A percentile compares a stretch with the other conserved stretches of the same genome.
phyloP scores from a whole-genome alignment of 495 filamentous ascomycete genomes.

The Stereocaulon alpinum region DNA sequence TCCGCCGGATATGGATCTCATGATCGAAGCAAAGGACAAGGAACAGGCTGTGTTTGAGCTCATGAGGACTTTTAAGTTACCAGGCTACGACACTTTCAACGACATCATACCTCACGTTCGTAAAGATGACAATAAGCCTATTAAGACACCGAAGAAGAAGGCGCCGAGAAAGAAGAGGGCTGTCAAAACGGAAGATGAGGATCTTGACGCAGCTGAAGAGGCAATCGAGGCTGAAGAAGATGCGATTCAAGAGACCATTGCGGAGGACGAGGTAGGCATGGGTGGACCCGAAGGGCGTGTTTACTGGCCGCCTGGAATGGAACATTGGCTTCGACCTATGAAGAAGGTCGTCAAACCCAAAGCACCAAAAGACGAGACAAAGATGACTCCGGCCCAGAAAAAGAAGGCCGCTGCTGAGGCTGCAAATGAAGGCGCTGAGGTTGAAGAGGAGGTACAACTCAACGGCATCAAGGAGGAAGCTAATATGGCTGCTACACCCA shows the following conservation, averaged over 20 bases:
- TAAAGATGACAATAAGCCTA: constrained; percentile 63
- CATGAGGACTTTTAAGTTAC: constrained; percentile 76
- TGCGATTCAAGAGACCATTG: constrained; percentile 32
- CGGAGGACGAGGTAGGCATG: constrained; percentile 72
- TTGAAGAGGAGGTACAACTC: constrained; percentile 21
- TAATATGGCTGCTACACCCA: constrained; percentile 6
- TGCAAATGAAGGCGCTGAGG: constrained; percentile 21
- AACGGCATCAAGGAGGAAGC: constrained; percentile 16
- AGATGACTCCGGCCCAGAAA: constrained; percentile 27
- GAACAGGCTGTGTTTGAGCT: constrained; percentile 95
- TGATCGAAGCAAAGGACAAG: constrained; percentile 99
- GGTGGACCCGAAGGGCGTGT: constrained; percentile 77
- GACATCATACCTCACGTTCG: constrained; percentile 71
- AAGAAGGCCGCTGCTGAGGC: constrained; percentile 23
- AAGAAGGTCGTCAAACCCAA: constrained; percentile 63
- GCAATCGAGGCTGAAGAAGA: constrained; percentile 29
- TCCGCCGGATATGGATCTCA: constrained; percentile 72
- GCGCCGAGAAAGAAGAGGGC: constrained; percentile 39
- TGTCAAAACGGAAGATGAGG: constrained; percentile 38
- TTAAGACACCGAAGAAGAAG: constrained; percentile 38
- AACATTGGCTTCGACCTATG: constrained; percentile 76
- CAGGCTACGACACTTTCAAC: constrained; percentile 62
- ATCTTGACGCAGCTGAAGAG: constrained; percentile 36
- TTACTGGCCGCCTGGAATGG: constrained; percentile 84
- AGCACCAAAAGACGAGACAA: constrained; percentile 26